Evolutionary conservation across 768 basidiomycete species (phyloP).

Genomic region (Imleria badia): DNA sequence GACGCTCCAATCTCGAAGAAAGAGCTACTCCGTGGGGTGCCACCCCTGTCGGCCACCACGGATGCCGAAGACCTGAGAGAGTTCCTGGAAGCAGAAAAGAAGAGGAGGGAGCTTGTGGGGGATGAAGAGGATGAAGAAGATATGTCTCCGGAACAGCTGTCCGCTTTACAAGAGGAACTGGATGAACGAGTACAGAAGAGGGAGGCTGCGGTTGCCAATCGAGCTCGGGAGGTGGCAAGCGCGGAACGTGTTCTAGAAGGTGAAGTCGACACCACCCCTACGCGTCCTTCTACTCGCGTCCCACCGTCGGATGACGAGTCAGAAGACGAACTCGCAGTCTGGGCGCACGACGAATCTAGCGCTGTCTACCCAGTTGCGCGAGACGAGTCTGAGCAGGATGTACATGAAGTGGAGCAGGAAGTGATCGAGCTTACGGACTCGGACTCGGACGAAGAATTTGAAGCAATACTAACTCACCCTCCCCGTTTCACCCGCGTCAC

Average conservation of each 20-base stretch:
- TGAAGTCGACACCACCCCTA: slow-evolving; percentile 20
- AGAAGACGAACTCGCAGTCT: slow-evolving; percentile 49
- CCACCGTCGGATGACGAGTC: slow-evolving; percentile 33
- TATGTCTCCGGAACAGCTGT: slow-evolving; percentile 19
- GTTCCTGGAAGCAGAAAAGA: slow-evolving; percentile 64
- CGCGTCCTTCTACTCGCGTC: slow-evolving; percentile 5
- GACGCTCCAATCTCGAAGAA: slow-evolving; percentile 31
- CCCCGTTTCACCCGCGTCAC: slow-evolving; percentile 12
- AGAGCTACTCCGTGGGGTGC: slow-evolving; percentile 37
- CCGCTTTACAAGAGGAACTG: slow-evolving; percentile 16
- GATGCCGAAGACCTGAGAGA: slow-evolving; percentile 64
- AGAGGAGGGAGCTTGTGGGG: slow-evolving; percentile 42
- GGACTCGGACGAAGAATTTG: slow-evolving; percentile 32
- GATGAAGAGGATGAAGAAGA: slow-evolving; percentile 30
- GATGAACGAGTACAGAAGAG: slow-evolving; percentile 9
- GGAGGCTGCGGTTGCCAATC: slow-evolving; percentile 6
- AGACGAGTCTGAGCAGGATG: slow-evolving; percentile 18
- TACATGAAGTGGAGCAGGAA: slow-evolving; percentile 16
- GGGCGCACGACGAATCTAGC: slow-evolving; percentile 44
- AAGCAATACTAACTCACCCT: slow-evolving; percentile 25
- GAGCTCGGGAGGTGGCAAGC: slow-evolving; percentile 3
- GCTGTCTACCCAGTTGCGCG: slow-evolving; percentile 32
- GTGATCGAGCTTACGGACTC: slow-evolving; percentile 27
- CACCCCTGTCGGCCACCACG: slow-evolving; percentile 44
- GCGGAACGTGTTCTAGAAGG: background rate